Percentiles rank a stretch among this genome's conserved stretches.
These are phyloP conservation scores for Diospyros lotus DNA, from an alignment of 148 eudicot species.

Conservation along the genomic window DNA sequence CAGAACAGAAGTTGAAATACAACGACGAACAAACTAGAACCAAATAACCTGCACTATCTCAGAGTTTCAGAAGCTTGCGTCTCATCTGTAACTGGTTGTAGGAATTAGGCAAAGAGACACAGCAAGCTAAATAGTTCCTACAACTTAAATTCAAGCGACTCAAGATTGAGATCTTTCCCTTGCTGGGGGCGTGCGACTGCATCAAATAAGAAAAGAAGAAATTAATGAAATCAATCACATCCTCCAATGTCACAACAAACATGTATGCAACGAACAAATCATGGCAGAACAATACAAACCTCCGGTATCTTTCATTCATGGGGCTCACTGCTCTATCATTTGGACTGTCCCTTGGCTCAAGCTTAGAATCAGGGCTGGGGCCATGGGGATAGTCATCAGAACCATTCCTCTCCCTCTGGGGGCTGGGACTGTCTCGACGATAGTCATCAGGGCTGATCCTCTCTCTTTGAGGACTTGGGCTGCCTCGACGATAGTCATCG, in stretches of 20 bases:
- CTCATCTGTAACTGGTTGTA: background rate
- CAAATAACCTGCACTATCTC: background rate
- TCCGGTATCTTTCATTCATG: constrained; percentile 34
- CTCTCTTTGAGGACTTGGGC: constrained; percentile 33
- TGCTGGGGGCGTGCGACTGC: constrained; percentile 36
- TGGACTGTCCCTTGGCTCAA: constrained; percentile 33
- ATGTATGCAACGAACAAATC: background rate
- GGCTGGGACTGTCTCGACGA: constrained; percentile 27
- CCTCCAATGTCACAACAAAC: background rate
- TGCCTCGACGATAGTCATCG: constrained; percentile 9
- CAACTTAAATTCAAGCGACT: background rate
- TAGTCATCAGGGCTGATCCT: constrained; percentile 42
- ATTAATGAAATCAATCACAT: background rate
- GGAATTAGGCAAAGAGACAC: no score
- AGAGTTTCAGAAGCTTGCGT: constrained; percentile 2
- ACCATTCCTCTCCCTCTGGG: constrained; percentile 32
- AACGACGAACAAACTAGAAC: background rate
- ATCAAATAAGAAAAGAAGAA: constrained; percentile 1
- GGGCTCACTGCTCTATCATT: constrained; percentile 45
- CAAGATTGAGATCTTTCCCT: constrained; percentile 42
- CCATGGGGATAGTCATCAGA: constrained; percentile 36
- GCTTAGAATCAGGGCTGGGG: constrained; percentile 34
- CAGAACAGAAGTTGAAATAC: background rate
- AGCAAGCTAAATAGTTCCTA: background rate
- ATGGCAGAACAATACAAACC: constrained; percentile 27